A percentile compares a stretch with the other conserved stretches of the same genome.
phyloP scores from a whole-genome alignment of 352 stramenopile species.

The Pythium vanterpoolii region DNA sequence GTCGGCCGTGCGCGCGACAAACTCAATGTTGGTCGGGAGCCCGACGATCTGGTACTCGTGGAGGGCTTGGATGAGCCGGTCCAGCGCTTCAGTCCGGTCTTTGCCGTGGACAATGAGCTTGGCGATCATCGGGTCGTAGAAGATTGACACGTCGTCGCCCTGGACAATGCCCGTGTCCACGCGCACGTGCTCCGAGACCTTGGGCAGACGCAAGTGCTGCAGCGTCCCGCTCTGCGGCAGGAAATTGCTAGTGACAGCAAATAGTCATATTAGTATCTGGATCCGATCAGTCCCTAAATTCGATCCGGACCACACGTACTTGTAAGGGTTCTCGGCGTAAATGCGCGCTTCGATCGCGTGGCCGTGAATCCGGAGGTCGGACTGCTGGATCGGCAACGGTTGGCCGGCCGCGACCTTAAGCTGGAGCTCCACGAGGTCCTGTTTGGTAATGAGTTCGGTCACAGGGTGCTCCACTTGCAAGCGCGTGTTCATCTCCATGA shows the following conservation, averaged over 20 bases:
- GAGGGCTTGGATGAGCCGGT: slow-evolving; percentile 81
- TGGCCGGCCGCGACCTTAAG: slow-evolving; percentile 93
- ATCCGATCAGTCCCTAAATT: too few relatives aligned
- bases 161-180: slow-evolving; percentile 89
- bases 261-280: too few relatives aligned
- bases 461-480: slow-evolving; percentile 96
- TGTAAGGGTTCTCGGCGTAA: slow-evolving; percentile 92
- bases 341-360: slow-evolving; percentile 98
- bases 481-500: slow-evolving; percentile 99
- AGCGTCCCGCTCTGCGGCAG: slow-evolving; percentile 88
- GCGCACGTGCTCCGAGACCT: slow-evolving; percentile 61
- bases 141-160: slow-evolving; percentile 90
- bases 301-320: too few relatives aligned
- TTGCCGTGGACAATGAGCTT: slow-evolving; percentile 92
- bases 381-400: slow-evolving; percentile 48
- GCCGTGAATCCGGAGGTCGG: slow-evolving; percentile 89
- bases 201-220: slow-evolving; percentile 79
- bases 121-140: slow-evolving; percentile 94
- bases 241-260: slow-evolving; percentile 61
- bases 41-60: slow-evolving; percentile 92
- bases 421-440: slow-evolving; percentile 97
- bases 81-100: slow-evolving; percentile 77
- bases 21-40: slow-evolving; percentile 94
- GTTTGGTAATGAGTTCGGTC: slow-evolving; percentile 91
- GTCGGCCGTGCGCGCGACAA: slow-evolving; percentile 86